These are phyloP conservation scores for Sarocladium strictum DNA, from an alignment of 2,329 filamentous ascomycete genomes.

Conservation along the genomic window DNA sequence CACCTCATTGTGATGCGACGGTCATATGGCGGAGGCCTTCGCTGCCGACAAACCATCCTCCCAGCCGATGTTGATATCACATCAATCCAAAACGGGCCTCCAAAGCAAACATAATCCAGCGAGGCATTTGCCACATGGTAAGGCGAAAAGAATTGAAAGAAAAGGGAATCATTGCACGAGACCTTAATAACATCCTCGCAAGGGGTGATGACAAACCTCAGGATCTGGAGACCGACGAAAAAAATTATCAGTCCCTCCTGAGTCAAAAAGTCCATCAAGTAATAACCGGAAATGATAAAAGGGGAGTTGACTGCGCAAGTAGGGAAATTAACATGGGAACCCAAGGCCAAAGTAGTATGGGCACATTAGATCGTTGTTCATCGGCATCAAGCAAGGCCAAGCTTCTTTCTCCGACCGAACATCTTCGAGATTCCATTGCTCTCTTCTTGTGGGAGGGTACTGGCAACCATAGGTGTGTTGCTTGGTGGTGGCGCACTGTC, in stretches of 20 bases:
- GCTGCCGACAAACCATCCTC: no score
- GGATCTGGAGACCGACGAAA: not conserved
- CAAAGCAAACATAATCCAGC: no score
- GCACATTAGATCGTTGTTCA: not conserved
- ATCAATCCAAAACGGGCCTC: not conserved
- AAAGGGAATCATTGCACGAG: not conserved
- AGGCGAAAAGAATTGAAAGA: not conserved
- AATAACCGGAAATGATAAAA: not conserved
- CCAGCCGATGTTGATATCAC: not conserved
- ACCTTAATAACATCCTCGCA: not conserved
- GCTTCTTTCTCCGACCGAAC: conserved; percentile 46
- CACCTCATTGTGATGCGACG: no score
- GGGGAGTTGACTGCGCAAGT: not conserved
- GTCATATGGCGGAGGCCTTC: no score
- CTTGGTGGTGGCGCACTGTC: conserved; percentile 58
- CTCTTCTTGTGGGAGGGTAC: conserved; percentile 26
- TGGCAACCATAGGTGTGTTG: conserved; percentile 15
- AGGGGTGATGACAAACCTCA: not conserved
- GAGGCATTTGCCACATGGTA: no score
- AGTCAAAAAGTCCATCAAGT: not conserved
- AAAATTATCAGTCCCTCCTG: not conserved
- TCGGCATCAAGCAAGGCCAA: conserved; percentile 22
- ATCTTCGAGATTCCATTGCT: conserved; percentile 38
- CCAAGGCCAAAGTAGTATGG: not conserved
- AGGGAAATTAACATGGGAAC: not conserved